phyloP scores from a whole-genome alignment of 805 yeast genomes.

The Kuraishia piskuri region DNA sequence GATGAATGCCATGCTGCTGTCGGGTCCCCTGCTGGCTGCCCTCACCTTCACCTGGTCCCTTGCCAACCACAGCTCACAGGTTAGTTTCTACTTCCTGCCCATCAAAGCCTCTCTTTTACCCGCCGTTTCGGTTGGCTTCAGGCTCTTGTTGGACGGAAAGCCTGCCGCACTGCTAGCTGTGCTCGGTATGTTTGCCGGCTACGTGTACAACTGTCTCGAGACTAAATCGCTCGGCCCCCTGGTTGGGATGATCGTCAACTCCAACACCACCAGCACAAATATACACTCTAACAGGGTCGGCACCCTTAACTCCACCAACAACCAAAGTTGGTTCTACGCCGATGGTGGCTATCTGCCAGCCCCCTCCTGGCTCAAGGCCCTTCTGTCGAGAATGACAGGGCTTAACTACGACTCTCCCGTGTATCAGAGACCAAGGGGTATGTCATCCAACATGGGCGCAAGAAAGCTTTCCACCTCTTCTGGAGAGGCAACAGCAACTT shows the following conservation, averaged over 20 bases:
- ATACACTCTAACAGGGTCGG: conserved; percentile 19
- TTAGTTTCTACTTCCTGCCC: conserved; percentile 45
- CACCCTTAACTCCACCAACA: conserved; percentile 14
- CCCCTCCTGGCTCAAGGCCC: conserved; percentile 33
- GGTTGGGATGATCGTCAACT: conserved; percentile 21
- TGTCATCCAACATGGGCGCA: conserved; percentile 4
- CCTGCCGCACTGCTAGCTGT: conserved; percentile 30
- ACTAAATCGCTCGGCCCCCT: conserved; percentile 45
- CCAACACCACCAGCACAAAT: conserved; percentile 11
- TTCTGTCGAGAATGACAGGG: conserved; percentile 21
- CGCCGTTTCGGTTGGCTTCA: conserved; percentile 28
- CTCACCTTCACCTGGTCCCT: conserved; percentile 58
- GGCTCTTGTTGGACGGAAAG: conserved; percentile 36
- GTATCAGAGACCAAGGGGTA: conserved; percentile 14
- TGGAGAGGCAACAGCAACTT: conserved; percentile 6
- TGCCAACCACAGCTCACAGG: conserved; percentile 40
- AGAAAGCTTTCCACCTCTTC: conserved; percentile 9
- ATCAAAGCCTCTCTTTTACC: conserved; percentile 50
- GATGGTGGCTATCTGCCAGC: conserved; percentile 49
- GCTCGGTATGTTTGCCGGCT: conserved; percentile 48
- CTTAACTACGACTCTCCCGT: conserved; percentile 20
- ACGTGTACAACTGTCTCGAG: conserved; percentile 54
- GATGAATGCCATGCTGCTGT: conserved; percentile 18
- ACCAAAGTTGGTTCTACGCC: conserved; percentile 30
- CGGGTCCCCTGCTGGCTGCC: conserved; percentile 38